phyloP scores from a whole-genome alignment of 83 land plant species.

The Isoetes engelmannii region DNA sequence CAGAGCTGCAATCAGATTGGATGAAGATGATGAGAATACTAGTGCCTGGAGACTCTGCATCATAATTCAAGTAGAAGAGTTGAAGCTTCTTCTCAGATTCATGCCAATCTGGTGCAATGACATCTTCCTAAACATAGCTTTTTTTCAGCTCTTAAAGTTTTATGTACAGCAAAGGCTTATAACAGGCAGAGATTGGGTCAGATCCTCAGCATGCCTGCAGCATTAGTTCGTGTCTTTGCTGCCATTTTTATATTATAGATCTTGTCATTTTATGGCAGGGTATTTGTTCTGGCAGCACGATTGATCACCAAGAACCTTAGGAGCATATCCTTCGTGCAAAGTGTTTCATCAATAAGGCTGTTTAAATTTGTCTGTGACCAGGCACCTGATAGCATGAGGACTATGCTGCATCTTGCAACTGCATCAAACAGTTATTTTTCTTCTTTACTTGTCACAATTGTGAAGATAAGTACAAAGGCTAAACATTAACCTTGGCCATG shows the following conservation, averaged over 20 bases:
- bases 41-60: conserved; percentile 31
- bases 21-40: conserved; percentile 43
- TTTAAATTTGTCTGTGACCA: conserved; percentile 56
- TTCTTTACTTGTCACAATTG: conserved; percentile 39
- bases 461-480: conserved; percentile 39
- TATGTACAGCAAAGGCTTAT: conserved; percentile 57
- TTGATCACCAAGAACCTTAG: conserved; percentile 50
- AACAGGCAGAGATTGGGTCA: conserved; percentile 43
- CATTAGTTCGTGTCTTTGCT: conserved; percentile 59
- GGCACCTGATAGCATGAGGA: conserved; percentile 70
- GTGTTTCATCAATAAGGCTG: conserved; percentile 50
- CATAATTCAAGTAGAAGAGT: conserved; percentile 41
- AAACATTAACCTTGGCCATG: conserved; percentile 10
- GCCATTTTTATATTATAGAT: conserved; percentile 49
- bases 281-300: conserved; percentile 41
- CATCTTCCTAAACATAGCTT: conserved; percentile 38
- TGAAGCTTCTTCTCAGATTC: conserved; percentile 49
- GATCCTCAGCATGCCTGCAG: conserved; percentile 42
- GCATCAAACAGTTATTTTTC: conserved; percentile 51
- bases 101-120: conserved; percentile 52
- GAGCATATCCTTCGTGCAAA: conserved; percentile 57
- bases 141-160: conserved; percentile 42
- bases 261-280: conserved; percentile 28
- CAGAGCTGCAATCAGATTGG: conserved; percentile 51
- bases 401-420: conserved; percentile 54